Evolutionary conservation across 164 flowering plant species (phyloP), one percentile per base, ranked within the genome.

Genomic region (Litsea cubeba): DNA sequence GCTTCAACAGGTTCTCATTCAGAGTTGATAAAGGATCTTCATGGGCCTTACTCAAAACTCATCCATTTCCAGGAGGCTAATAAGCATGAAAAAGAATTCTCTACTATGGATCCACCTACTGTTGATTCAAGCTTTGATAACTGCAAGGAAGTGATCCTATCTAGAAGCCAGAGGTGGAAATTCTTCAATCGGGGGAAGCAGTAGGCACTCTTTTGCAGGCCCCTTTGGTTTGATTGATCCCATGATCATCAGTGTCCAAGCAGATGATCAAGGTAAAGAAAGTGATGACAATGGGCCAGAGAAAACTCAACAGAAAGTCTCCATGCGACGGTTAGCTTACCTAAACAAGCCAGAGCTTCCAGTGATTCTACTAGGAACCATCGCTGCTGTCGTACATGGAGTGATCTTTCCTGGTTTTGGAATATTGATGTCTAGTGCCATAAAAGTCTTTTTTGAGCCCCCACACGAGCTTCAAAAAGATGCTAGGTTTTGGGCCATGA

Each of bases 301-400:
- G 12, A 70, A 77, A 14, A 80, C 46, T 46, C 83, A 46, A 0
- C 35, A 65, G 12, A 74, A 78, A 8, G 87, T 84, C 62, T 76
- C 89, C 0, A 58, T 88, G 1, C 66, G n/a, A 51, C 80, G 89
- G 7, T 76, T 91, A 25, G 92, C 88, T 6, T 35, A 49, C 32
- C 70, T 91, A 71, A 88, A 88, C 85, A 87, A 84, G 69, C 88
- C 91, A 50, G 96, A 91, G 81, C 0, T 84, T 12, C 89, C 87
- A 26, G 65, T 76, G 54, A 50, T 91, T 70, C 28, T 88, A 28
- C 63, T 87, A 57, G 93, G 91, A 70, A 70, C 83, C 22, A 7
- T 82, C 12, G 90, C 85, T 54, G 88, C 93, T 30, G 70, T 68
- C 3, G 40, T 83, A 5, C 82, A 86, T 57, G 96, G 96, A 0